Evolutionary conservation across 2,329 filamentous ascomycete species (phyloP).

Genomic region (Cladophialophora bantiana): DNA sequence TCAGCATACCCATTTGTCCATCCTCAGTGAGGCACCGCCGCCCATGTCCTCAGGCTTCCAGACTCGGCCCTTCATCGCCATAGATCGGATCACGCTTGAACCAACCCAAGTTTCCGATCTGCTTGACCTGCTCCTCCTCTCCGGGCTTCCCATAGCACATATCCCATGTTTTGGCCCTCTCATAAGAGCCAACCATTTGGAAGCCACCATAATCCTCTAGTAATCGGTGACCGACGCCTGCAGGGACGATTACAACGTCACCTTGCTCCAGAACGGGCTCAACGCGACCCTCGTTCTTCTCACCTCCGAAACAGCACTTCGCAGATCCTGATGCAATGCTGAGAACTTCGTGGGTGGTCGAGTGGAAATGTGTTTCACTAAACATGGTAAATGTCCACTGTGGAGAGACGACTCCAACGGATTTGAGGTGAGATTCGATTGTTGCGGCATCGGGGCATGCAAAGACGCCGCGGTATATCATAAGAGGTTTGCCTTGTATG

Average conservation of each 20-base stretch:
- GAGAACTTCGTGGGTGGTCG: constrained; percentile 71
- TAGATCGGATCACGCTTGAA: constrained; percentile 68
- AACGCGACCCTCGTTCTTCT: constrained; percentile 64
- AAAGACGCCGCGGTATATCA: constrained; percentile 71
- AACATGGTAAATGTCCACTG: constrained; percentile 77
- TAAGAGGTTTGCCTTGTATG: constrained; percentile 67
- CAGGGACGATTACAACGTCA: constrained; percentile 70
- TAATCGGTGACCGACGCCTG: constrained; percentile 70
- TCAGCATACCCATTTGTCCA: background rate
- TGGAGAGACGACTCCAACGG: constrained; percentile 63
- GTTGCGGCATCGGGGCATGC: constrained; percentile 53
- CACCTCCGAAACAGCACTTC: constrained; percentile 70
- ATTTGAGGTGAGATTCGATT: constrained; percentile 64
- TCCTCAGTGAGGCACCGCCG: background rate
- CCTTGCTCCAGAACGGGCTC: constrained; percentile 64
- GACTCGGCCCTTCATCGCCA: constrained; percentile 61
- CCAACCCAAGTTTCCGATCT: constrained; percentile 61
- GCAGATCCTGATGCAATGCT: constrained; percentile 66
- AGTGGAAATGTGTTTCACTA: constrained; percentile 70
- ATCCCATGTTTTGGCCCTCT: constrained; percentile 65
- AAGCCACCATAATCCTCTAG: constrained; percentile 62
- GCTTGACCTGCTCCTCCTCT: constrained; percentile 61
- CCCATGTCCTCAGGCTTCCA: constrained; percentile 47
- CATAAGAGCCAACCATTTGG: constrained; percentile 73
- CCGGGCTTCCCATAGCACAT: constrained; percentile 72